Evolutionary conservation across 306 rosid species (phyloP).

Genomic region (Betula pendula): DNA sequence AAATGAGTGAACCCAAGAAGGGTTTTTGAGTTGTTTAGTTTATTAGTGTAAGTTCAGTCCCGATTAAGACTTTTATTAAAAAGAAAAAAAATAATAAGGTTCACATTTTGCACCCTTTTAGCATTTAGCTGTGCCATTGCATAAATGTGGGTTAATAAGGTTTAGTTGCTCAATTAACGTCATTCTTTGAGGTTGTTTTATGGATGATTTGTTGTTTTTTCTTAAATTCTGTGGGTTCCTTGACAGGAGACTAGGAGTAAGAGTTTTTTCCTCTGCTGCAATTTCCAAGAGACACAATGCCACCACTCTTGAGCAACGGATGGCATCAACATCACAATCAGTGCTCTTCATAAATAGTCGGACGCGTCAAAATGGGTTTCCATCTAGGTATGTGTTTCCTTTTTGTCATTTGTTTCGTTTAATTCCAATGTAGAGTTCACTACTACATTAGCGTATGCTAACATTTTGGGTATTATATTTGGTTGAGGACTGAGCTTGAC

Average conservation of each 20-base stretch:
- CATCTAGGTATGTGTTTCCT: conserved; percentile 34
- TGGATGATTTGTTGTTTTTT: background rate
- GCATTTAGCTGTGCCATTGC: background rate
- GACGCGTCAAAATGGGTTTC: conserved; percentile 43
- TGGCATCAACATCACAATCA: conserved; percentile 35
- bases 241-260: conserved; percentile 33
- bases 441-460: background rate
- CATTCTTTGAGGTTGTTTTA: background rate
- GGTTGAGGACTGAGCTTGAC: background rate
- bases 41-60: background rate
- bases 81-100: background rate
- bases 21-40: background rate
- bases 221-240: background rate
- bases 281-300: conserved; percentile 42
- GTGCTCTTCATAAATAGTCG: conserved; percentile 40
- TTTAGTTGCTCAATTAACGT: background rate
- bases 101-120: background rate
- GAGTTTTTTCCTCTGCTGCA: conserved; percentile 40
- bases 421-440: background rate
- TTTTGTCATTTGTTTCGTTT: background rate
- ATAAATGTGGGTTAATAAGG: background rate
- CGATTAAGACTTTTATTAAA: background rate
- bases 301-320: conserved; percentile 40
- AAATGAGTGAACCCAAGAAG: background rate
- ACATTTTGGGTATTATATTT: background rate